Base-by-base conservation (phyloP, 371 early-diverging fungal genomes). In the Zancudomyces culisetae region DNA sequence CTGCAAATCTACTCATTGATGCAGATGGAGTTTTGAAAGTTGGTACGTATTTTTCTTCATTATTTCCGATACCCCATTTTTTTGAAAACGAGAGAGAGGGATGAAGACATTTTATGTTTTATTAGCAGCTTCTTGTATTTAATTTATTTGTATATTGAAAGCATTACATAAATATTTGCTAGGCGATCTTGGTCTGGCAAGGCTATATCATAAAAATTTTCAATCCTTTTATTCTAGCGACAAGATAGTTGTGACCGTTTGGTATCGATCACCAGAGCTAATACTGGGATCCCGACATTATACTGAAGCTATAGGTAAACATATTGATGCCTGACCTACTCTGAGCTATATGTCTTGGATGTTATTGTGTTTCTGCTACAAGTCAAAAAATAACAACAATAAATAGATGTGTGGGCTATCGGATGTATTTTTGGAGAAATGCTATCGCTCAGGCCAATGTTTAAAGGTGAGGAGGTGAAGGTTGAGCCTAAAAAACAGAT, bases 201-300 rank as follows among this genome's bases (percentile, higher is more conserved):
- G 94, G 24, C 55, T 87, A 22, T 90, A 86, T 52, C 76, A 80
- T 53, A 65, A 72, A 39, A 90, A 90, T 1, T 62, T 90, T 19
- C 81, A 85, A 50, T 82, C 90, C 0, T 64, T 92, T 18, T 87
- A 80, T 55, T 78, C 74, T 53, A 86, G 89, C 2, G 91, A 91
- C 62, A 88, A 90, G 58, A 87, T 92, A 0, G 97, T 98, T 3
- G 92, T 97, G 2, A 98, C 99, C 0, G 83, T 92, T 60, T 99
- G 99, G 99, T 99, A 99, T 68, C 83, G 99, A n/a, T 77, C 98
- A 0, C 99, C 99, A 1, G 99, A 99, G 66, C 71, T 99, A 15
- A 68, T 99, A 8, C 79, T 98, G 55, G 97, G 96, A 1, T 85
- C 94, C 1, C 79, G 76, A 51, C 77, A 84, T 43, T 99, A 98